A percentile compares a stretch with the other conserved stretches of the same genome.
Evolutionary conservation across 2,329 filamentous ascomycete species (phyloP).

Genomic region (Cyphellophora attinorum): DNA sequence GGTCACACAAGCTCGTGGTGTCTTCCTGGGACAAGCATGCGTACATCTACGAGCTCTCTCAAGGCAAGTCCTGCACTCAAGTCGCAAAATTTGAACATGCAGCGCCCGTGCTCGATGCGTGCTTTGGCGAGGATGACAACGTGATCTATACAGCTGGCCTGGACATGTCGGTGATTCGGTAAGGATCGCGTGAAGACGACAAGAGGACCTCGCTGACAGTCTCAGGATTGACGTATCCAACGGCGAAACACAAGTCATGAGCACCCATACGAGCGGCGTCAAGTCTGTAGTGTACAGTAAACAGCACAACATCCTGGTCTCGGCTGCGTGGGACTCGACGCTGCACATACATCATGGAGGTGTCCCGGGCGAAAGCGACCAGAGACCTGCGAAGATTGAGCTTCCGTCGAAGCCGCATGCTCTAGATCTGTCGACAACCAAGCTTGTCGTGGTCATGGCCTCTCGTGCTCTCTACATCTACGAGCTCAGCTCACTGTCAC

Average conservation of each 20-base stretch:
- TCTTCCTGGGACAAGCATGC: slow-evolving; percentile 91
- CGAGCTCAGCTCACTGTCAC: slow-evolving; percentile 61
- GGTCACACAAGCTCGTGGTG: slow-evolving; percentile 70
- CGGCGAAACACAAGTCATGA: slow-evolving; percentile 63
- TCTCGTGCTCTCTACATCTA: slow-evolving; percentile 91
- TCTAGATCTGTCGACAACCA: slow-evolving; percentile 65
- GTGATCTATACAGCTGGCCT: slow-evolving; percentile 80
- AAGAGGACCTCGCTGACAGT: slow-evolving; percentile 8
- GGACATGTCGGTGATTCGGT: slow-evolving; percentile 78
- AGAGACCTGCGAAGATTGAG: slow-evolving; percentile 52
- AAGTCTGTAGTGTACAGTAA: slow-evolving; percentile 75
- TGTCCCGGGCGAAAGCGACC: slow-evolving; percentile 29
- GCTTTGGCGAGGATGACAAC: slow-evolving; percentile 73
- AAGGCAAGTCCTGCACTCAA: slow-evolving; percentile 42
- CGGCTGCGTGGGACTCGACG: slow-evolving; percentile 87
- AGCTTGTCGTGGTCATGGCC: slow-evolving; percentile 92
- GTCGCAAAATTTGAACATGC: slow-evolving; percentile 55
- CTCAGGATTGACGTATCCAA: slow-evolving; percentile 59
- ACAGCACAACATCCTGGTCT: slow-evolving; percentile 69
- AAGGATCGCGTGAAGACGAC: slow-evolving; percentile 12
- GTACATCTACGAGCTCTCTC: slow-evolving; percentile 74
- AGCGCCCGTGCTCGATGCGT: slow-evolving; percentile 81
- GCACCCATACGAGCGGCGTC: slow-evolving; percentile 69
- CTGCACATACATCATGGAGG: slow-evolving; percentile 70
- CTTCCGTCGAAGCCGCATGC: slow-evolving; percentile 86